These are phyloP conservation scores for Collybia nuda DNA, from an alignment of 768 basidiomycete genomes.

Conservation along the genomic window DNA sequence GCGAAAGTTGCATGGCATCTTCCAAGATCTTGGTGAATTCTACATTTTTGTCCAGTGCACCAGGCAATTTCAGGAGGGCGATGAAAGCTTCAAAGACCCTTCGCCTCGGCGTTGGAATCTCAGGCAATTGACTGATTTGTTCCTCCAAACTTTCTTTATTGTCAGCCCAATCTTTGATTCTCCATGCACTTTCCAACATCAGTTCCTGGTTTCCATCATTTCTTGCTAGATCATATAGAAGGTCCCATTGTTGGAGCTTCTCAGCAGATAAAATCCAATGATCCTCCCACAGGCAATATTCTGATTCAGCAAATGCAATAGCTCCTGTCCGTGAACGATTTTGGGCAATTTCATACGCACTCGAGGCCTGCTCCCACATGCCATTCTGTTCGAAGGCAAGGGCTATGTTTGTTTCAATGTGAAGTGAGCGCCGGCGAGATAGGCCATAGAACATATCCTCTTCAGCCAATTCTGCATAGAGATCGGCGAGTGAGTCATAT, in stretches of 20 bases:
- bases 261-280: slow-evolving; percentile 97
- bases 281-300: slow-evolving; percentile 99
- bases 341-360: slow-evolving; percentile 88
- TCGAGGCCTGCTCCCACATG: slow-evolving; percentile 92
- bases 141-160: slow-evolving; percentile 77
- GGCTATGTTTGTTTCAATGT: slow-evolving; percentile 84
- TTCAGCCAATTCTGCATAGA: slow-evolving; percentile 94
- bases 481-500: slow-evolving; percentile 87
- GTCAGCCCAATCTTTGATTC: slow-evolving; percentile 89
- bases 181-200: slow-evolving; percentile 93
- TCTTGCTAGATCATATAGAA: slow-evolving; percentile 86
- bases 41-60: slow-evolving; percentile 75
- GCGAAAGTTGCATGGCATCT: slow-evolving; percentile 93
- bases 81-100: slow-evolving; percentile 97
- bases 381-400: slow-evolving; percentile 94
- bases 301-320: slow-evolving; percentile 89
- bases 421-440: slow-evolving; percentile 89
- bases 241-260: slow-evolving; percentile 98
- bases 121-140: slow-evolving; percentile 76
- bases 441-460: slow-evolving; percentile 97
- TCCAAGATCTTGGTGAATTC: slow-evolving; percentile 90
- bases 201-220: slow-evolving; percentile 90
- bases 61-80: slow-evolving; percentile 82
- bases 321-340: slow-evolving; percentile 76
- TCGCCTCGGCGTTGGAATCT: slow-evolving; percentile 91